A percentile compares a stretch with the other conserved stretches of the same genome.
Evolutionary conservation across 768 basidiomycete species (phyloP).

Genomic region (Phaeotremella skinneri): DNA sequence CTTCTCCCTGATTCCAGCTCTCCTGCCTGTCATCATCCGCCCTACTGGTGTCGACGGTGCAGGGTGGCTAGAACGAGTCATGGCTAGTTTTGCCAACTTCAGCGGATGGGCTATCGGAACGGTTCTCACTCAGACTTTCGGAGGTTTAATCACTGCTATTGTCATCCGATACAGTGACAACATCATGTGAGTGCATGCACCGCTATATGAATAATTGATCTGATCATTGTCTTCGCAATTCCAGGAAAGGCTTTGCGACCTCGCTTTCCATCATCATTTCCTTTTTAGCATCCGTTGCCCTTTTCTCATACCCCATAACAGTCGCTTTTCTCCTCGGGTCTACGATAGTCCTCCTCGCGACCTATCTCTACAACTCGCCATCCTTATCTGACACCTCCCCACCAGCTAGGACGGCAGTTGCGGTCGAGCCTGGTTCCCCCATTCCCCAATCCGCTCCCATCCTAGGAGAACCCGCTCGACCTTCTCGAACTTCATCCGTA

Average conservation of each 20-base stretch:
- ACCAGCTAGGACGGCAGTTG: constrained; percentile 36
- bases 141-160: constrained; percentile 87
- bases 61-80: constrained; percentile 33
- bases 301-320: constrained; percentile 86
- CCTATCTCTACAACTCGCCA: constrained; percentile 87
- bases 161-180: constrained; percentile 95
- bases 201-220: not conserved
- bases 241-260: constrained; percentile 84
- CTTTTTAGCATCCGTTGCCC: constrained; percentile 83
- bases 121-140: constrained; percentile 79
- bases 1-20: constrained; percentile 86
- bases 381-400: constrained; percentile 22
- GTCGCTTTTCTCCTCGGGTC: constrained; percentile 81
- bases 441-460: constrained; percentile 45
- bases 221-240: constrained; percentile 28
- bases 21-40: constrained; percentile 68
- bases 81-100: constrained; percentile 74
- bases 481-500: constrained; percentile 39
- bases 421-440: constrained; percentile 45
- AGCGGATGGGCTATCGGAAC: constrained; percentile 89
- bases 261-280: constrained; percentile 90
- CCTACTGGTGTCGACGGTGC: constrained; percentile 47
- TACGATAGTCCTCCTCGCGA: constrained; percentile 76
- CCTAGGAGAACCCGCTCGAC: constrained; percentile 46
- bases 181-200: constrained; percentile 40